Evolutionary conservation across 108 stramenopile genomes (phyloP).

Genomic region (Skeletonema grethae): DNA sequence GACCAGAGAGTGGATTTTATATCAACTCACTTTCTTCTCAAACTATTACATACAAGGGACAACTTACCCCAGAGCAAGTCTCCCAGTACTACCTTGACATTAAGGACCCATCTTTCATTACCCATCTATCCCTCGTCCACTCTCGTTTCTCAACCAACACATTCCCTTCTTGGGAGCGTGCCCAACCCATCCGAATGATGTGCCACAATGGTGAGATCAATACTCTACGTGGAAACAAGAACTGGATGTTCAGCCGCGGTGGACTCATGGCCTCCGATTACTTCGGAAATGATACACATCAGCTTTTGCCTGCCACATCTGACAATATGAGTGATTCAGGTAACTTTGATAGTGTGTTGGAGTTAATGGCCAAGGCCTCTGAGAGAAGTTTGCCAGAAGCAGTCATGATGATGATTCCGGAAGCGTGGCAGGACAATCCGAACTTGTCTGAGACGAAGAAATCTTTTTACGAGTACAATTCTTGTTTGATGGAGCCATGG

Average conservation of each 20-base stretch:
- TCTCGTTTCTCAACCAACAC: constrained; percentile 96
- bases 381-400: constrained; percentile 89
- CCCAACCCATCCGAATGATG: constrained; percentile 97
- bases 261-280: constrained; percentile 93
- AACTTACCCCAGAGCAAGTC: constrained; percentile 94
- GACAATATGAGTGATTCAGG: constrained; percentile 95
- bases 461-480: constrained; percentile 98
- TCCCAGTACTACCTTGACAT: constrained; percentile 92
- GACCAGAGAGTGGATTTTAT: constrained; percentile 90
- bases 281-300: constrained; percentile 82
- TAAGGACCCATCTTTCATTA: constrained; percentile 79
- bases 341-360: constrained; percentile 95
- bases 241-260: constrained; percentile 97
- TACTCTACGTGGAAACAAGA: constrained; percentile 95
- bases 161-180: constrained; percentile 95
- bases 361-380: constrained; percentile 92
- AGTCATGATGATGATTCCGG: constrained; percentile 97
- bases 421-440: constrained; percentile 96
- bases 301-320: constrained; percentile 84
- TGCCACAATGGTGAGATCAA: constrained; percentile 99
- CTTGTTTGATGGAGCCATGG: constrained; percentile 98
- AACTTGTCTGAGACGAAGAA: constrained; percentile 90
- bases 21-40: constrained; percentile 83
- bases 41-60: constrained; percentile 96
- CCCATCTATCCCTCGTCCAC: constrained; percentile 92